Base-by-base conservation (phyloP, 164 flowering plant species). In the Sextonia rubra region DNA sequence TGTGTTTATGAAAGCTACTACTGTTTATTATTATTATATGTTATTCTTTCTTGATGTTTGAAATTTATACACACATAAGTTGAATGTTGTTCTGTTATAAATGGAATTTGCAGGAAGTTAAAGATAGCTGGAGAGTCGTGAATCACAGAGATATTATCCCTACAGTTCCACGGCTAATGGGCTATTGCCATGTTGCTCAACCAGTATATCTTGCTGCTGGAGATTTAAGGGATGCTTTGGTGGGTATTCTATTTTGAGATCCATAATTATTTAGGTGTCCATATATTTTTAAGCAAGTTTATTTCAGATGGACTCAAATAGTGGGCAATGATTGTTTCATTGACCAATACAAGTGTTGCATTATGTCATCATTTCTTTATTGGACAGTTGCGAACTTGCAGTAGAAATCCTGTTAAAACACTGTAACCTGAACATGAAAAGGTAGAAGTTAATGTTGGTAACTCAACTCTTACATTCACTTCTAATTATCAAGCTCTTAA, bases 131-230 rank as follows among this genome's bases (percentile, higher is more conserved):
- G 99, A 89, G 99, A 82, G 83, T 95, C 66, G 94, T 95, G 55
- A 95, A 95, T 78, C 98, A 90, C 70, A 89, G 98, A 84, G 99
- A 95, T 79, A 91, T 95, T 47, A 91, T 95, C 77, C 99, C 99
- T 66, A 88, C 98, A 66, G 92, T 95, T 25, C 99, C 99, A 32
- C 93, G 96, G 71, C 80, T 92, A 80, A 92, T 95, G 99, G 99
- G 99, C 65, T 95, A 95, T 78, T 95, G 96, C 77, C 99, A 92
- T 83, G 98, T 95, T 12, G 97, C 93, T 61, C 94, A 91, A 61
- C 99, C 99, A 63, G 82, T 95, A 48, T 95, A 90, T 83, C 88
- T 95, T 55, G 89, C 90, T 20, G 80, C 94, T 69, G 92, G 95
- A 80, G 87, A 82, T 70, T 77, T 82, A 68, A 73, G 47, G 69